Base-by-base conservation (phyloP, 257 asterid species). In the Haberlea rhodopensis region DNA sequence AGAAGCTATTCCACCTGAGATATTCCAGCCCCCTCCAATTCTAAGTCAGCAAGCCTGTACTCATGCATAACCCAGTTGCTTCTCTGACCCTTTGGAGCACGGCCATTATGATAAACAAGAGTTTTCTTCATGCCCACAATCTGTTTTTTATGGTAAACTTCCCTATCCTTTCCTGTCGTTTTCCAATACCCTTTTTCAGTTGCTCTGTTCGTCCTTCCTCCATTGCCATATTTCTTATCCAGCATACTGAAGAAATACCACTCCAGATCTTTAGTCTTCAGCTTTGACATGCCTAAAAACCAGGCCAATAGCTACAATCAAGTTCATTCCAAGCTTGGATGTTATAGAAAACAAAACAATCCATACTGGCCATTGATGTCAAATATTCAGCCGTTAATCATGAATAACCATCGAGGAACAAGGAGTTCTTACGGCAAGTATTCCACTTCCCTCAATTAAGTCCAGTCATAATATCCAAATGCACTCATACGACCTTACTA, bases 41-140 rank as follows among this genome's bases (percentile, higher is more conserved):
- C 86, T 70, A 70, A 74, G 66, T 84, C 94, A 65, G 75, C 57
- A 29, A 84, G 88, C 76, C 87, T 92, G 82, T 92, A 92, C 74
- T 92, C 97, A 62, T 92, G 99, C 99, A 92, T 92, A 29, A 92
- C 99, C 97, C 96, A 92, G 73, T 92, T 87, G 76, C 80, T 83
- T 66, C 99, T 84, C 91, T 71, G 78, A 29, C 99, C 97, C 73
- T 66, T 82, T 16, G 99, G 99, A 48, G 99, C 95, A n/a, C 99
- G 90, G n/a, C 99, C 99, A 63, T 75, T 74, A 70, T 92, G 97
- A 68, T 82, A 92, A 45, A 92, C 99, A 56, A 92, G 85, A 16
- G 99, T 92, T 74, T 92, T 92, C 87, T 92, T 92, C 94, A 85
- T 87, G 73, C 99, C 99, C 18, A 84, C 94, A 60, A 75, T 69